phyloP scores from a whole-genome alignment of 768 basidiomycete genomes.

The Podaxis sp. region DNA sequence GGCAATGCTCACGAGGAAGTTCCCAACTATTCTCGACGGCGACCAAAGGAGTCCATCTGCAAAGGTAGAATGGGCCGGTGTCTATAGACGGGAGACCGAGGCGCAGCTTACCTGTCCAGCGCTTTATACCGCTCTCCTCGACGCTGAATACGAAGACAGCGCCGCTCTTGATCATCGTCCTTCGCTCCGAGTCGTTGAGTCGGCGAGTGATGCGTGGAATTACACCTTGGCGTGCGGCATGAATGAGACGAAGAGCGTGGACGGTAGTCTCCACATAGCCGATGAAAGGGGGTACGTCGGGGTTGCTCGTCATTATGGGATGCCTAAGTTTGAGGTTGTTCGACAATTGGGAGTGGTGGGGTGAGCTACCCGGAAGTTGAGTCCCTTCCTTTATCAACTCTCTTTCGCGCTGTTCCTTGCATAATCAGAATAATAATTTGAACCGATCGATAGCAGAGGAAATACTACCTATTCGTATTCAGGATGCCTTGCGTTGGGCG shows the following conservation, averaged over 20 bases:
- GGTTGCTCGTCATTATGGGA: slow-evolving; percentile 47
- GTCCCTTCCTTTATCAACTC: slow-evolving; percentile 40
- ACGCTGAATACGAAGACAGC: slow-evolving; percentile 89
- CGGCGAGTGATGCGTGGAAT: slow-evolving; percentile 83
- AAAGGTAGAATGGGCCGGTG: slow-evolving; percentile 12
- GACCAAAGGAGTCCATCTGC: slow-evolving; percentile 72
- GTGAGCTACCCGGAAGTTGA: slow-evolving; percentile 40
- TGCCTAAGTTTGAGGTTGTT: slow-evolving; percentile 56
- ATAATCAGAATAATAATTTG: slow-evolving; percentile 31
- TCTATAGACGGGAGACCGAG: slow-evolving; percentile 16
- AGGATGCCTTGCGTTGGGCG: slow-evolving; percentile 33
- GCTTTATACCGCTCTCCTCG: slow-evolving; percentile 83
- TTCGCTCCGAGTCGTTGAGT: slow-evolving; percentile 78
- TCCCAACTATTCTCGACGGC: slow-evolving; percentile 80
- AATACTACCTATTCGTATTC: slow-evolving; percentile 13
- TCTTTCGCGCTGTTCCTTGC: slow-evolving; percentile 32
- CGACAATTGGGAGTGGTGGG: slow-evolving; percentile 45
- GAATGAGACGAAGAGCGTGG: slow-evolving; percentile 79
- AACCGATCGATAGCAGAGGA: slow-evolving; percentile 31
- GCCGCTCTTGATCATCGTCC: slow-evolving; percentile 58
- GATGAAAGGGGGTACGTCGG: slow-evolving; percentile 64
- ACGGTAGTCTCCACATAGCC: slow-evolving; percentile 82
- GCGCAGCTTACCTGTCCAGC: slow-evolving; percentile 66
- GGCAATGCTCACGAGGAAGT: slow-evolving; percentile 63
- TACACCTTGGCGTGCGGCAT: slow-evolving; percentile 75